phyloP scores from a whole-genome alignment of 768 basidiomycete species.

The Lactarius tabidus region DNA sequence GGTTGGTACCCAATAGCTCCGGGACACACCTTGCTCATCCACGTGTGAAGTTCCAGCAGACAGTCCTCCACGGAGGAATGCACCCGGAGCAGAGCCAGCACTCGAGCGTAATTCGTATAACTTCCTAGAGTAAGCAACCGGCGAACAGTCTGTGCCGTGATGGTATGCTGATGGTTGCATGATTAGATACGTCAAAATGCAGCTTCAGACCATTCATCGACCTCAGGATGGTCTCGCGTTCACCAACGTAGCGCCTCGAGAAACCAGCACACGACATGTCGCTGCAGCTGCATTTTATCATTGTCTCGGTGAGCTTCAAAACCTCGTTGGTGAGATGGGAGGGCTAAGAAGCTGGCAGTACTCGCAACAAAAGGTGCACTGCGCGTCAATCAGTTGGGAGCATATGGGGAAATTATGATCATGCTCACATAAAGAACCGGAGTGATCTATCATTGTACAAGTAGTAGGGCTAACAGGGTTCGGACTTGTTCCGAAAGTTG shows the following conservation, averaged over 20 bases:
- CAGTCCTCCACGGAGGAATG: conserved; percentile 28
- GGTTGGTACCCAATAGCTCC: conserved; percentile 39
- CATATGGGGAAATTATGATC: conserved; percentile 55
- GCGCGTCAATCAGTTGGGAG: conserved; percentile 51
- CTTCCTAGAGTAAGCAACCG: conserved; percentile 62
- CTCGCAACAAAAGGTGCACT: conserved; percentile 73
- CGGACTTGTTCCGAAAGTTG: conserved; percentile 10
- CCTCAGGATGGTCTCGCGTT: conserved; percentile 50
- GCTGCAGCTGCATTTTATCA: conserved; percentile 83
- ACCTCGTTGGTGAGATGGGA: not conserved
- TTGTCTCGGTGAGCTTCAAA: conserved; percentile 57
- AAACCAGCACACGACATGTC: conserved; percentile 67
- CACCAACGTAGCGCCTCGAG: conserved; percentile 59
- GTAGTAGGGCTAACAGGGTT: not conserved
- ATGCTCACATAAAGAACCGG: conserved; percentile 33
- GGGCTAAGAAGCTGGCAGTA: conserved; percentile 40
- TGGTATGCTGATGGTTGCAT: not conserved
- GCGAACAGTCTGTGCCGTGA: not conserved
- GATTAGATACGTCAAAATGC: conserved; percentile 73
- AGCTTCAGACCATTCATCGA: conserved; percentile 53
- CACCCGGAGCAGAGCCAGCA: conserved; percentile 52
- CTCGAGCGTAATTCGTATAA: conserved; percentile 76
- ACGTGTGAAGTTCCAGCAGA: conserved; percentile 31
- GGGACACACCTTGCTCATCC: conserved; percentile 13
- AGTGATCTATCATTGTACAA: not conserved